Evolutionary conservation across 345 rosid genomes (phyloP), one percentile per base, ranked within the genome.

Genomic region (Corchorus olitorius): DNA sequence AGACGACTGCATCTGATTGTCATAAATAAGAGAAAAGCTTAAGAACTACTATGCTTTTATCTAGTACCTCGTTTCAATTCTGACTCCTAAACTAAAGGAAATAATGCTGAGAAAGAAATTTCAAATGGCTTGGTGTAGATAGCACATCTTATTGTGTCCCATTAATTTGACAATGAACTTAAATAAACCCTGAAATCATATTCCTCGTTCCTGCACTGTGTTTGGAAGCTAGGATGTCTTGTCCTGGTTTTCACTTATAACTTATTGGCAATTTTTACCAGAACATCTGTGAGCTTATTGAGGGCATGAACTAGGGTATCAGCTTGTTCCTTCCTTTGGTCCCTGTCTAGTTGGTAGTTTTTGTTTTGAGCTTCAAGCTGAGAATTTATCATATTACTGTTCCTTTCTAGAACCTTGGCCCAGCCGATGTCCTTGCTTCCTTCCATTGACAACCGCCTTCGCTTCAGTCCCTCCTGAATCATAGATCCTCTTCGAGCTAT

Each of bases 311-410:
- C 75, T 72, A 85, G 11, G 74, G 71, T 75, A 65, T 78, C 74
- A 33, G 79, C 75, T 8, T 81, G 84, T 66, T 83, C 81, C 75
- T 81, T 85, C 80, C 83, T 80, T 79, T 82, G 87, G 73, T 83
- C 84, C 78, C 87, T 75, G 52, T 83, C 86, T 67, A 80, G 80
- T 72, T 82, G 91, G 59, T 59, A 79, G 62, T 79, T 82, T 76
- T 53, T 82, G 79, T 81, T 84, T 56, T 83, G 87, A 35, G 84
- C 85, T 83, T 86, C 84, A 19, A 86, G 86, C 73, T 78, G 88
- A 49, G 81, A 81, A 39, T 75, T 76, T 69, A 80, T 69, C 82
- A 83, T 81, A 64, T 60, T 84, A 27, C 52, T 79, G 70, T 82
- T 86, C 83, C 76, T 75, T 68, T 82, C 85, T 60, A 79, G 58